phyloP scores from a whole-genome alignment of 495 filamentous ascomycete species.

The Neurospora discreta region DNA sequence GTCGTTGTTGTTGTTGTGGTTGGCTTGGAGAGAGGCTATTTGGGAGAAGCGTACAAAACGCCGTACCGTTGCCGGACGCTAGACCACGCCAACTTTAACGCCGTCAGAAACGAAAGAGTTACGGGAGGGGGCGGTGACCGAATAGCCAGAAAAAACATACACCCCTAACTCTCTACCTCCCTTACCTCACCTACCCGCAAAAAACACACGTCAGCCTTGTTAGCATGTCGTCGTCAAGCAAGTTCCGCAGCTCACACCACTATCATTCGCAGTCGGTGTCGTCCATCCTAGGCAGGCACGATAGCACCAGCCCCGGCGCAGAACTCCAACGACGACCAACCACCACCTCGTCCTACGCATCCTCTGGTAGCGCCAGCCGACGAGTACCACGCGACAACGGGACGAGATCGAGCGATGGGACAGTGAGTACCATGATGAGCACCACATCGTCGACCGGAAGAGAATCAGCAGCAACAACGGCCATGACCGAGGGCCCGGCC shows the following conservation, averaged over 20 bases:
- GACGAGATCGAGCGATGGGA: constrained; percentile 53
- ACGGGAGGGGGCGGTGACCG: not conserved
- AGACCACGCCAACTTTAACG: not conserved
- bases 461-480: constrained; percentile 61
- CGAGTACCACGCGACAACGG: constrained; percentile 26
- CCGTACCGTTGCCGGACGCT: not conserved
- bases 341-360: constrained; percentile 4
- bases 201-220: not conserved
- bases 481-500: constrained; percentile 77
- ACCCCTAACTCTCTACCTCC: not conserved
- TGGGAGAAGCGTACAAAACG: not conserved
- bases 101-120: not conserved
- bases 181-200: not conserved
- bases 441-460: constrained; percentile 49
- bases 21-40: not conserved
- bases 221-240: constrained; percentile 30
- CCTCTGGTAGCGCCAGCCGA: constrained; percentile 19
- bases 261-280: constrained; percentile 18
- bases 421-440: constrained; percentile 64
- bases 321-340: not conserved
- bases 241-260: constrained; percentile 33
- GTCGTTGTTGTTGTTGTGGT: not conserved
- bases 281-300: constrained; percentile 24
- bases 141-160: not conserved
- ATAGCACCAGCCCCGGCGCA: constrained; percentile 15